Base-by-base conservation (phyloP, 2,329 filamentous ascomycete species). In the Aspergillus bombycis region DNA sequence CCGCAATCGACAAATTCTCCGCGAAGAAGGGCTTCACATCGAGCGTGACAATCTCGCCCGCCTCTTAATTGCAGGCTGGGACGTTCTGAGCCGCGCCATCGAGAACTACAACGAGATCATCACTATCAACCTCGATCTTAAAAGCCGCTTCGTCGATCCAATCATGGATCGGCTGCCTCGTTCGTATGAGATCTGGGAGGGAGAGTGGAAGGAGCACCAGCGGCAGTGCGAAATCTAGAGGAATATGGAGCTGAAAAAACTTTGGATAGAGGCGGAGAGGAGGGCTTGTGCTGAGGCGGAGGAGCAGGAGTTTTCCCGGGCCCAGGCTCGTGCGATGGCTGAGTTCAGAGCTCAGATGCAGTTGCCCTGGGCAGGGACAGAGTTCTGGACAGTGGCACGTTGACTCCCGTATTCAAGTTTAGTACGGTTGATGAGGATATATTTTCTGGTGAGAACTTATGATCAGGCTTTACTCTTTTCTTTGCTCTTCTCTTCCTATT, bases 71-170 rank as follows among this genome's bases (percentile, higher is more conserved):
- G 46, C 55, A 3, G 62, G 70, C 30, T 71, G 67, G 70, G 63
- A 70, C 14, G 34, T 67, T 9, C 46, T 73, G 3, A 66, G 58
- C n/a, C 63, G 65, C n/a, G 61, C 57, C 4, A 70, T 70, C 32
- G 66, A 69, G 30, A 68, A 59, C 34, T 75, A 73, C 52, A 62
- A 62, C 1, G 28, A 53, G 21, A 70, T 72, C 52, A 55, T 57
- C 9, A 59, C 46, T 7, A 30, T 61, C n/a, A 67, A 69, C 53
- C 26, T 38, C 3, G 58, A 64, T 11, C 67, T 74, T n/a, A 63
- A 61, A 23, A 4, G 21, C 0, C 14, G 62, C 12, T 73, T 65
- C 34, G 57, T 73, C 34, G 32, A 53, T 3, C 65, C 67, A 0
- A 11, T 57, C 3, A 61, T 68, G 58, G 58, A 58, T 11, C 21